Evolutionary conservation across 2,329 filamentous ascomycete species (phyloP).

Genomic region (Epichloe glyceriae): DNA sequence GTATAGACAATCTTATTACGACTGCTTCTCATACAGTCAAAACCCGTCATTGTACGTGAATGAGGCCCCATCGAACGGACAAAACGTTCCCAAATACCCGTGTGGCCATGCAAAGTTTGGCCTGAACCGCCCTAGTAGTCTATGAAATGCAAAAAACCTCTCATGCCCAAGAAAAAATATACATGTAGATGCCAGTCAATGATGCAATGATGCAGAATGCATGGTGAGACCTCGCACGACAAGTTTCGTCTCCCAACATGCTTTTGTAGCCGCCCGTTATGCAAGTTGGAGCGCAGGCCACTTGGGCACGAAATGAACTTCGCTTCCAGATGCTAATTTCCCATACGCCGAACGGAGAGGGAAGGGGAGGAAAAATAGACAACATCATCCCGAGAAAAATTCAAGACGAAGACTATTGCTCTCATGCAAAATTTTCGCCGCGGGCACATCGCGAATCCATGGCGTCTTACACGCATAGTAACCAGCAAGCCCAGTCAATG

Average conservation of each 20-base stretch:
- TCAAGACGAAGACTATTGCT: not conserved
- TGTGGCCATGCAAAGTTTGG: not conserved
- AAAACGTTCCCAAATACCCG: not conserved
- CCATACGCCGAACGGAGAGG: not conserved
- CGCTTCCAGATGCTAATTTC: not conserved
- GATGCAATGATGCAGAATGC: not conserved
- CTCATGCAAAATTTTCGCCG: not conserved
- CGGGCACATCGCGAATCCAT: not conserved
- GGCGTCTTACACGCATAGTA: not conserved
- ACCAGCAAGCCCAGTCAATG: not conserved
- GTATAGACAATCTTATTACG: not conserved
- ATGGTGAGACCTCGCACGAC: too few species aligned
- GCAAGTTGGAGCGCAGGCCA: too few species aligned
- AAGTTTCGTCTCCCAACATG: not conserved
- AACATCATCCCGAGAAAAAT: not conserved
- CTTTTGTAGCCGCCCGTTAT: too few species aligned
- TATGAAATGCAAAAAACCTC: not conserved
- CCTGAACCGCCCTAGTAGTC: not conserved
- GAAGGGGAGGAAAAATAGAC: not conserved
- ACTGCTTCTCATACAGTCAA: not conserved
- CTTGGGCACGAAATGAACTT: not conserved
- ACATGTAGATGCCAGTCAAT: not conserved
- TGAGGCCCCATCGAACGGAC: not conserved
- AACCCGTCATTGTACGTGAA: not conserved
- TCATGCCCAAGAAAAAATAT: not conserved